Base-by-base conservation (phyloP, 805 yeast species). In the Candida peoriensis region DNA sequence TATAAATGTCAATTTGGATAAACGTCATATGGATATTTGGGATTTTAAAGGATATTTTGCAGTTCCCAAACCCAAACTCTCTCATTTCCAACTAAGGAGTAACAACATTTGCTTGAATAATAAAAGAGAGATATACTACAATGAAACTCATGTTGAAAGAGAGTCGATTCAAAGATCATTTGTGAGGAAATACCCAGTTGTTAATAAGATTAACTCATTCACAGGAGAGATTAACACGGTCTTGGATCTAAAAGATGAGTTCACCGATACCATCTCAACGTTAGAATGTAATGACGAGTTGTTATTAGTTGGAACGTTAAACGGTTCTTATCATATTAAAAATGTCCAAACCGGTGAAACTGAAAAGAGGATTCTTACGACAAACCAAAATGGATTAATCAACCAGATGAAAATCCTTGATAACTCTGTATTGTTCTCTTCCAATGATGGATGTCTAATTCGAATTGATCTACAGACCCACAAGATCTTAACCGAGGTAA, bases 11-110 rank as follows among this genome's bases (percentile, higher is more conserved):
- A 15, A 28, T 11, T 15, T 34, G 21, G 48, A 46, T 20, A 5
- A 30, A 19, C 10, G 12, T 20, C 10, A 22, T 14, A 17, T 18
- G 17, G 16, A 28, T 4, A 12, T 4, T 3, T 44, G 39, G 43
- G 13, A 30, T 2, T 69, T 36, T 59, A 61, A 35, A 50, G 66
- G 14, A 63, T 68, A 21, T 59, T 55, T 46, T 56, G 59, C 44
- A 39, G 61, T 18, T 52, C 63, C 77, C 8, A 66, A 64, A 33
- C 72, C 78, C 6, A 67, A 64, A 42, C 57, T 74, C 10, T 66
- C 70, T 14, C 82, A 78, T 57, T 75, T 76, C 50, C 82, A 76
- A 54, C 58, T 77, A 22, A 55, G 82, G 12, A 68, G 73, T 37
- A 35, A 36, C 20, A 54, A 75, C 32, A 66, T 77, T 6, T 28